These are phyloP conservation scores for Phytophthora sp. DNA, from an alignment of 352 stramenopile genomes.

Conservation along the genomic window DNA sequence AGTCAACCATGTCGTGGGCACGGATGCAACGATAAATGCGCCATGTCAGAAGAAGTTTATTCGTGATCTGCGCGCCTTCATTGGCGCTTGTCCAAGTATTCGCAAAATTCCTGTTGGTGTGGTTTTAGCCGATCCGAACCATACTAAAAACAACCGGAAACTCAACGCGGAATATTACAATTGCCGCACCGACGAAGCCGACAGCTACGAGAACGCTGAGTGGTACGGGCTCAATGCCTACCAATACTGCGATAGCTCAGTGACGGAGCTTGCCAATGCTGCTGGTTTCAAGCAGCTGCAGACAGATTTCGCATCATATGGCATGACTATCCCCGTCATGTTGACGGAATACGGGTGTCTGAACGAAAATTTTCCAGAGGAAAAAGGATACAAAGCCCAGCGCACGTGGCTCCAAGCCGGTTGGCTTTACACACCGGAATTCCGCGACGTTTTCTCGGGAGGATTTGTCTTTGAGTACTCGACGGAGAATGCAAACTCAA, in stretches of 20 bases:
- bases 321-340: conserved; percentile 79
- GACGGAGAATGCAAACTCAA: conserved; percentile 70
- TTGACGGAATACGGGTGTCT: conserved; percentile 89
- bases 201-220: conserved; percentile 79
- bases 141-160: conserved; percentile 52
- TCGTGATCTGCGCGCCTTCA: conserved; percentile 80
- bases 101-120: conserved; percentile 79
- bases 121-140: conserved; percentile 67
- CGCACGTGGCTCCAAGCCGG: conserved; percentile 63
- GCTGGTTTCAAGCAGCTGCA: conserved; percentile 67
- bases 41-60: conserved; percentile 92
- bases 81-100: conserved; percentile 58
- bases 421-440: conserved; percentile 56
- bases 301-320: conserved; percentile 63
- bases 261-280: conserved; percentile 51
- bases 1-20: conserved; percentile 72
- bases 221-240: conserved; percentile 91
- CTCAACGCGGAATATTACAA: conserved; percentile 87
- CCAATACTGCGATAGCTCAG: conserved; percentile 65
- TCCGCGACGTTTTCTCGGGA: conserved; percentile 63
- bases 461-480: conserved; percentile 87
- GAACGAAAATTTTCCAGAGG: conserved; percentile 64
- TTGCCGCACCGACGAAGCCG: conserved; percentile 75
- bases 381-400: conserved; percentile 64
- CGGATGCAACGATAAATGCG: conserved; percentile 54